Evolutionary conservation across 768 basidiomycete species (phyloP).

Genomic region (Psilocybe subaeruginosa): DNA sequence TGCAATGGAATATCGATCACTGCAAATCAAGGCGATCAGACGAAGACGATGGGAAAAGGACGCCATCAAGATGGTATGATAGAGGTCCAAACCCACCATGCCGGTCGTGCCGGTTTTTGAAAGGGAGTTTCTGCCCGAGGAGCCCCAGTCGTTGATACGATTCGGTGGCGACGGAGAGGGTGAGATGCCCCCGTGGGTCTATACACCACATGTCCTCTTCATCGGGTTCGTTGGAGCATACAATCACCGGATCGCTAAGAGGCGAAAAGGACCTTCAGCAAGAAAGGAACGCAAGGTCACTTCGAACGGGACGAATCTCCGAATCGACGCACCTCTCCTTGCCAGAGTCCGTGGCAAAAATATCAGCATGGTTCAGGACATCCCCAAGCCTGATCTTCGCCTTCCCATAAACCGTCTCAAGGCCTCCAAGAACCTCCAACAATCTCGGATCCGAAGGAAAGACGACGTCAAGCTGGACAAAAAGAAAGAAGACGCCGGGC

Average conservation of each 20-base stretch:
- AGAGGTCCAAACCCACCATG: constrained; percentile 42
- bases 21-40: constrained; percentile 21
- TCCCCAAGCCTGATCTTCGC: constrained; percentile 46
- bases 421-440: constrained; percentile 39
- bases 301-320: background rate
- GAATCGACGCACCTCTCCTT: constrained; percentile 28
- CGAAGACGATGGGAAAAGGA: background rate
- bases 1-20: constrained; percentile 52
- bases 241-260: constrained; percentile 38
- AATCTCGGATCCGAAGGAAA: constrained; percentile 49
- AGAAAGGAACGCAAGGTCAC: background rate
- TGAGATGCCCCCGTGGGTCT: constrained; percentile 62
- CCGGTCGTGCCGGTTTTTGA: constrained; percentile 48
- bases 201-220: constrained; percentile 71
- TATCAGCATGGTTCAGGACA: constrained; percentile 40
- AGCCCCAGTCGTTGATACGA: constrained; percentile 67
- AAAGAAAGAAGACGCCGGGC: background rate
- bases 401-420: constrained; percentile 49
- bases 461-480: constrained; percentile 60
- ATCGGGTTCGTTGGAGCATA: constrained; percentile 32
- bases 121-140: constrained; percentile 56
- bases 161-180: constrained; percentile 54
- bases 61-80: background rate
- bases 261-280: background rate
- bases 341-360: constrained; percentile 24